Percentiles rank a stretch among this genome's conserved stretches.
These are phyloP conservation scores for Carnegiea gigantea DNA, from an alignment of 179 eudicot species.

Conservation along the genomic window DNA sequence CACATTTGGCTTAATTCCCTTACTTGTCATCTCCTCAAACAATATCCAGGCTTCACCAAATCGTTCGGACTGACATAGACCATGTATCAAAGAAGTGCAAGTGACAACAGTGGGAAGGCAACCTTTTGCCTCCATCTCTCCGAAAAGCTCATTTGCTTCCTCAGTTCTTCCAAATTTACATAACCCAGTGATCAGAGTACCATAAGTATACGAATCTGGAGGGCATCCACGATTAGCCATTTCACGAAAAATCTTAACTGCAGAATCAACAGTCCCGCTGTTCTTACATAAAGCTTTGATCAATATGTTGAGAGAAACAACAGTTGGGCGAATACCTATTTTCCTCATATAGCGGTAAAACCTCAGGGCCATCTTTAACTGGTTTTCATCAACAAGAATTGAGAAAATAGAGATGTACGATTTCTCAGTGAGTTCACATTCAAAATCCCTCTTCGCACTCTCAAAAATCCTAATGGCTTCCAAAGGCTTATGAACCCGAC, in stretches of 20 bases:
- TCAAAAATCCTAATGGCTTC: conserved; percentile 72
- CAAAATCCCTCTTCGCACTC: conserved; percentile 64
- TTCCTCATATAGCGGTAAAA: conserved; percentile 78
- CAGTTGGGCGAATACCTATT: conserved; percentile 60
- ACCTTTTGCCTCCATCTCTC: conserved; percentile 67
- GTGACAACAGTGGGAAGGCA: conserved; percentile 80
- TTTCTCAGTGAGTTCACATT: conserved; percentile 52
- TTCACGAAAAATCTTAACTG: conserved; percentile 62
- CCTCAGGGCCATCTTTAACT: conserved; percentile 59
- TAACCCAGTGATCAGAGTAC: conserved; percentile 81
- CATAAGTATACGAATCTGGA: conserved; percentile 88
- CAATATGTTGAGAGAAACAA: conserved; percentile 77
- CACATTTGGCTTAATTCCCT: conserved; percentile 71
- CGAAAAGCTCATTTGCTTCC: conserved; percentile 67
- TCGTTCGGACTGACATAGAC: conserved; percentile 58
- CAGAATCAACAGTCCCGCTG: conserved; percentile 63
- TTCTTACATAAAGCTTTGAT: conserved; percentile 87
- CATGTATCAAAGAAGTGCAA: conserved; percentile 67
- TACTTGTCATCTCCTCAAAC: conserved; percentile 60
- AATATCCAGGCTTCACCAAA: conserved; percentile 56
- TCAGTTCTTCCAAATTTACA: conserved; percentile 58
- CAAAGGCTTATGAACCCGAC: conserved; percentile 79
- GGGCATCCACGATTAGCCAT: conserved; percentile 72
- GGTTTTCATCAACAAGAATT: conserved; percentile 78
- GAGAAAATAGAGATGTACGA: conserved; percentile 71